Conservation (phyloP, 257 asterid genomes). For the Solanum dulcamara region DNA sequence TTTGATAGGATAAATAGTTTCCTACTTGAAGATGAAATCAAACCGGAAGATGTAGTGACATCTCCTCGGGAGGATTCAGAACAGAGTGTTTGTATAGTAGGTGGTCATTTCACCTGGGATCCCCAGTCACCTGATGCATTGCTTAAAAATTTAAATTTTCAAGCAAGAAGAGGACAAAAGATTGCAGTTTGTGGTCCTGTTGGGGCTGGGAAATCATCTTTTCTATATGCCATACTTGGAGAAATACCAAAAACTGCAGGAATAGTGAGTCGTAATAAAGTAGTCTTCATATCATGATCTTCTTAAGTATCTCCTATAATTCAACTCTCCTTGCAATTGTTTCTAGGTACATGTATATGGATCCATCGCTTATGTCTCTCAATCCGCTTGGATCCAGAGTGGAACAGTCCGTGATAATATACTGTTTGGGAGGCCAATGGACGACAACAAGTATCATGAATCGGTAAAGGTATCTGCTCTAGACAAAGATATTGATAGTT, state of each 20-base stretch:
- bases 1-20: constrained; percentile 50
- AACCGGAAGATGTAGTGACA: constrained; percentile 6
- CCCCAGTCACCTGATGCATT: constrained; percentile 22
- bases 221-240: constrained; percentile 52
- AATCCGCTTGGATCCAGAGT: constrained; percentile 73
- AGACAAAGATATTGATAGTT: constrained; percentile 59
- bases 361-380: constrained; percentile 71
- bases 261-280: constrained; percentile 24
- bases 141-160: constrained; percentile 14
- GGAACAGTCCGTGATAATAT: constrained; percentile 68
- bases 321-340: background rate
- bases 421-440: constrained; percentile 63
- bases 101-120: constrained; percentile 56
- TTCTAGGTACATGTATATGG: constrained; percentile 49
- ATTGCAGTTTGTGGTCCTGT: constrained; percentile 67
- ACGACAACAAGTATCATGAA: constrained; percentile 32
- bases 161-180: constrained; percentile 40
- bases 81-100: constrained; percentile 12
- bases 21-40: constrained; percentile 57
- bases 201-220: constrained; percentile 73
- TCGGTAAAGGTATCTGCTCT: constrained; percentile 49
- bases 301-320: background rate
- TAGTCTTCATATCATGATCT: background rate
- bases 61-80: constrained; percentile 1
- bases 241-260: constrained; percentile 64